Evolutionary conservation across 257 asterid genomes (phyloP).

Genomic region (Nicotiana obtusifolia): DNA sequence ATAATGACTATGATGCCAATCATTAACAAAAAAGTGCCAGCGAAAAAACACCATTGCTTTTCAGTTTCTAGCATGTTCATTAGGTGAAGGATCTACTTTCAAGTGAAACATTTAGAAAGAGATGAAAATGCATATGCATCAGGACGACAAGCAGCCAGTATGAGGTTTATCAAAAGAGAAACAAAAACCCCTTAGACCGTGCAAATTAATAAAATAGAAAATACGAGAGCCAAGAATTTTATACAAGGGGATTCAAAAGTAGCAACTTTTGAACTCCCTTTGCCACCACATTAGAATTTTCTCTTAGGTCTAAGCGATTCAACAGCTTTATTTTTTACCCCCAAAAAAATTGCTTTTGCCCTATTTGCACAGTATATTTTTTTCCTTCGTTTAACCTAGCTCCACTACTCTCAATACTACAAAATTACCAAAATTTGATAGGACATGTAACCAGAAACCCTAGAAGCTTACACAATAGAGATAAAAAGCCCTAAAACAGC

Average conservation of each 20-base stretch:
- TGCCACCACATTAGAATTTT: no score
- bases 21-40: not conserved
- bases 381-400: no score
- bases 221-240: not conserved
- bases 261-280: no score
- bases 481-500: constrained; percentile 1
- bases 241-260: no score
- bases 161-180: not conserved
- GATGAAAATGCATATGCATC: not conserved
- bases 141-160: not conserved
- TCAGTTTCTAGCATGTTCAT: not conserved
- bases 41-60: not conserved
- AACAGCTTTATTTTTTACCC: no score
- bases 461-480: not conserved
- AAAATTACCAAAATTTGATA: not conserved
- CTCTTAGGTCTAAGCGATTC: no score
- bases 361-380: no score
- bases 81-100: not conserved
- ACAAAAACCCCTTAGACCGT: not conserved
- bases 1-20: not conserved
- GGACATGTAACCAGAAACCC: not conserved
- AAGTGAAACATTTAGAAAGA: no score
- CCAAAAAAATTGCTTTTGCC: no score
- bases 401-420: not conserved
- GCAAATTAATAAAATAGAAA: not conserved